Conservation (phyloP, 257 asterid species). For the Solanum clarkiae region DNA sequence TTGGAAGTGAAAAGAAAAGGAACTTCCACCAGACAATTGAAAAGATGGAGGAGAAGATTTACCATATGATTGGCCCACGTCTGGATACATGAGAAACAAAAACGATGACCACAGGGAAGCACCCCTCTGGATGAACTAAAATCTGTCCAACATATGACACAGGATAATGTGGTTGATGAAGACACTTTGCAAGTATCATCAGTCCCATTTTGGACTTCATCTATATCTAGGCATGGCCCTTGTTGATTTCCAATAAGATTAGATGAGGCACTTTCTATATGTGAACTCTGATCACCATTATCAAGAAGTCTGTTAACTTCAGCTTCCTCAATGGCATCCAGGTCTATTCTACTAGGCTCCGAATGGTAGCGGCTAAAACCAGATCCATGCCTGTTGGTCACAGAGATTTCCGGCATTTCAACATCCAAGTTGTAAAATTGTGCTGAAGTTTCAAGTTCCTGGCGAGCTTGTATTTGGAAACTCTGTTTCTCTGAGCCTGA, state of each 20-base stretch:
- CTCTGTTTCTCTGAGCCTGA: conserved; percentile 22
- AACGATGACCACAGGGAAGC: conserved; percentile 87
- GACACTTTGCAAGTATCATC: conserved; percentile 14
- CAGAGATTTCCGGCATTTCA: conserved; percentile 15
- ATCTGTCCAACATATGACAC: conserved; percentile 85
- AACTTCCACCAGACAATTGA: not conserved
- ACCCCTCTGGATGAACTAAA: conserved; percentile 77
- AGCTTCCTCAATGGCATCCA: conserved; percentile 14
- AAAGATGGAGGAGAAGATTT: not conserved
- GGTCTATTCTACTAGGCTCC: conserved; percentile 8
- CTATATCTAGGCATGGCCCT: conserved; percentile 11
- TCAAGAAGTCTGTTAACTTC: conserved; percentile 13
- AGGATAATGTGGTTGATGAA: conserved; percentile 42
- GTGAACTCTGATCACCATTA: conserved; percentile 6
- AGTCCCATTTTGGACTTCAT: conserved; percentile 11
- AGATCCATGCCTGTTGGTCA: conserved; percentile 10
- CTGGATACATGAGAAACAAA: conserved; percentile 84
- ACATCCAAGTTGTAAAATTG: conserved; percentile 13
- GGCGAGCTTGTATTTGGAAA: not conserved
- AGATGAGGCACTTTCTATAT: conserved; percentile 6
- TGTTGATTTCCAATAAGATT: conserved; percentile 1
- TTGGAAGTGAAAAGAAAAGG: not conserved
- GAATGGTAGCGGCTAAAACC: not conserved
- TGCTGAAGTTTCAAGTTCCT: conserved; percentile 6
- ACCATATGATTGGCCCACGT: conserved; percentile 76